These are phyloP conservation scores for Naganishia vaughanmartiniae DNA, from an alignment of 768 basidiomycete species.

Conservation along the genomic window DNA sequence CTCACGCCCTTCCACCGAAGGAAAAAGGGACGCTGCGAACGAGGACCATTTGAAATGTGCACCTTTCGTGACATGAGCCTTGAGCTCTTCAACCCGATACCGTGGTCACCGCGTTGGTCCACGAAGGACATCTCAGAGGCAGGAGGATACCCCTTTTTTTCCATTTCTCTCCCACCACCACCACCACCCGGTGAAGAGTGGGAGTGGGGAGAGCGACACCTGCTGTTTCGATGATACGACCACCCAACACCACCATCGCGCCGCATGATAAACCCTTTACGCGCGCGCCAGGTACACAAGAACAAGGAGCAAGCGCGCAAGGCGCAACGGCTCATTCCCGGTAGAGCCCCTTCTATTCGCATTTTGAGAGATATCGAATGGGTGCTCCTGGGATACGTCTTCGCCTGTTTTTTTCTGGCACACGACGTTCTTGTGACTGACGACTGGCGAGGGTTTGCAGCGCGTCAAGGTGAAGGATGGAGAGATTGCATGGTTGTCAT, in stretches of 20 bases:
- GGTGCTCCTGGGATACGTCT: constrained; percentile 8
- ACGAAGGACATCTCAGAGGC: constrained; percentile 8
- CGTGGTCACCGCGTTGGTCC: neutral
- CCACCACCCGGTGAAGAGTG: no score
- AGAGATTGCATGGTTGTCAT: neutral
- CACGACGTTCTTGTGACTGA: no score
- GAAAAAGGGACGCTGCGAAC: neutral
- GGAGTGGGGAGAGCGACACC: neutral
- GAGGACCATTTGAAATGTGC: constrained; percentile 5
- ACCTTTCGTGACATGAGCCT: constrained; percentile 19
- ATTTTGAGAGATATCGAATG: neutral
- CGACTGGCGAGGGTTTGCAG: neutral
- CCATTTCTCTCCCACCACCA: no score
- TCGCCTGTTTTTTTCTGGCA: constrained; percentile 6
- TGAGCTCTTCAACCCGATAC: constrained; percentile 1
- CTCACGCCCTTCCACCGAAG: no score
- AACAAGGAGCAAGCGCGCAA: no score
- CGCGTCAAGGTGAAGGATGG: neutral
- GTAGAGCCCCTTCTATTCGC: constrained; percentile 10
- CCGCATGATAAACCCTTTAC: no score
- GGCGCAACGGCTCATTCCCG: constrained; percentile 7
- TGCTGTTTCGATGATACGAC: no score
- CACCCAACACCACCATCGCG: no score
- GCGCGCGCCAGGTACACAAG: no score
- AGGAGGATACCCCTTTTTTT: neutral